phyloP scores from a whole-genome alignment of 805 yeast genomes.

The Scheffersomyces spartinae region DNA sequence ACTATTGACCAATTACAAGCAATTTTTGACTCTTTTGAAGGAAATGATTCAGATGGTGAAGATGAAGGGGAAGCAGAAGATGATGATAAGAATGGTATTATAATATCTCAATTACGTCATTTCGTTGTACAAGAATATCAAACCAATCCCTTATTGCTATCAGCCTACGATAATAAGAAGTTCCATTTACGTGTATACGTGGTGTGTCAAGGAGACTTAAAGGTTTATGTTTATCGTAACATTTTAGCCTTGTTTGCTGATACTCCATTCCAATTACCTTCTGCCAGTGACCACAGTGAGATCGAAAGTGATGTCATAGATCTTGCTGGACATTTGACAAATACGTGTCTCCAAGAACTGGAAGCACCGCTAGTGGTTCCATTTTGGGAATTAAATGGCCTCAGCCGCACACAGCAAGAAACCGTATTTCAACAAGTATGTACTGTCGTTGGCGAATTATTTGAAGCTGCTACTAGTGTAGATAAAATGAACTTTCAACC shows the following conservation, averaged over 20 bases:
- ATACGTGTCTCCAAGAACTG: constrained; percentile 77
- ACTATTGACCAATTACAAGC: constrained; percentile 70
- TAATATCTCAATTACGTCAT: constrained; percentile 80
- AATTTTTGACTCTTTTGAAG: constrained; percentile 81
- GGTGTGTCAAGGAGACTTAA: constrained; percentile 58
- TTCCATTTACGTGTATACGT: constrained; percentile 87
- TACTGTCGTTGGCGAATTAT: constrained; percentile 54
- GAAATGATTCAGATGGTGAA: constrained; percentile 51
- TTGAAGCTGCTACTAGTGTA: constrained; percentile 67
- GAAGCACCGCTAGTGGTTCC: constrained; percentile 45
- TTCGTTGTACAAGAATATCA: constrained; percentile 83
- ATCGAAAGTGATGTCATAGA: constrained; percentile 20
- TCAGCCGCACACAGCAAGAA: constrained; percentile 22
- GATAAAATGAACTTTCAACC: constrained; percentile 84
- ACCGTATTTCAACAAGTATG: constrained; percentile 45
- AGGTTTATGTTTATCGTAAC: constrained; percentile 69
- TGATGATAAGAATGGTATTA: constrained; percentile 46
- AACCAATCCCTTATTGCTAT: constrained; percentile 52
- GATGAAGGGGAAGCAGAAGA: constrained; percentile 35
- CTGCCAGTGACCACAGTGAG: constrained; percentile 9
- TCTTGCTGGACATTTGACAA: constrained; percentile 76
- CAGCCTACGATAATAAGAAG: constrained; percentile 52
- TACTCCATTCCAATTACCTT: constrained; percentile 28
- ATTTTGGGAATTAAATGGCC: constrained; percentile 43
- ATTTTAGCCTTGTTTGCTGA: constrained; percentile 79